Percentiles rank a stretch among this genome's conserved stretches.
Evolutionary conservation across 257 asterid genomes (phyloP).

Genomic region (Voacanga thouarsii): DNA sequence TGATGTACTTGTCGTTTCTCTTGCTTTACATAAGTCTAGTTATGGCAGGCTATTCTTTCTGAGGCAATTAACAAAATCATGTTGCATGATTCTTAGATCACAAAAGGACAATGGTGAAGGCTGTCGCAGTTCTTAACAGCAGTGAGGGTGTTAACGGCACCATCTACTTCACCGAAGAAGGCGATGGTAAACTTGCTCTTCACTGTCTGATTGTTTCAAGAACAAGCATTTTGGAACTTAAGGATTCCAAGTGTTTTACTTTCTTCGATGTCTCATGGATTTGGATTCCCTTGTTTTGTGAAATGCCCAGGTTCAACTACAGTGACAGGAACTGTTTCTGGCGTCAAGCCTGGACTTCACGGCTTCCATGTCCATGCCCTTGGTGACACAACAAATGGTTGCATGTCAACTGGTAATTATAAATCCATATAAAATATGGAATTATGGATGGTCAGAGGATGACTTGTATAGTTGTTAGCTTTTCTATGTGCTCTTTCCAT

Average conservation of each 20-base stretch:
- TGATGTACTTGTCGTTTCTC: not conserved
- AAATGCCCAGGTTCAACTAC: constrained; percentile 60
- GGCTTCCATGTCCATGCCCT: constrained; percentile 98
- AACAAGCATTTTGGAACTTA: not conserved
- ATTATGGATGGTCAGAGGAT: not conserved
- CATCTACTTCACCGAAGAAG: constrained; percentile 70
- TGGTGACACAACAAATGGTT: constrained; percentile 99
- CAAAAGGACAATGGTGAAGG: constrained; percentile 81
- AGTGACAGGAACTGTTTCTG: constrained; percentile 71
- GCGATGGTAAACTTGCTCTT: constrained; percentile 54
- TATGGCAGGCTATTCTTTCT: not conserved
- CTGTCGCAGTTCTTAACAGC: constrained; percentile 82
- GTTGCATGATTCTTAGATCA: constrained; percentile 47
- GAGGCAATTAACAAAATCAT: not conserved
- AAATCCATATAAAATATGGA: not conserved
- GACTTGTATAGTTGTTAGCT: not conserved
- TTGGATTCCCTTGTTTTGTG: constrained; percentile 7
- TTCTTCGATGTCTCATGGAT: not conserved
- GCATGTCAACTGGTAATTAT: constrained; percentile 87
- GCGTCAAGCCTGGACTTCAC: constrained; percentile 87
- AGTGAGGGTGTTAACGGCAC: constrained; percentile 90
- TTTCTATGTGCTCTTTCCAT: not conserved
- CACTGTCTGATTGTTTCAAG: constrained; percentile 6
- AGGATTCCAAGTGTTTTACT: not conserved
- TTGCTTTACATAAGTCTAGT: not conserved